These are phyloP conservation scores for Ampelomyces quisqualis DNA, from an alignment of 2,329 filamentous ascomycete species.

Conservation along the genomic window DNA sequence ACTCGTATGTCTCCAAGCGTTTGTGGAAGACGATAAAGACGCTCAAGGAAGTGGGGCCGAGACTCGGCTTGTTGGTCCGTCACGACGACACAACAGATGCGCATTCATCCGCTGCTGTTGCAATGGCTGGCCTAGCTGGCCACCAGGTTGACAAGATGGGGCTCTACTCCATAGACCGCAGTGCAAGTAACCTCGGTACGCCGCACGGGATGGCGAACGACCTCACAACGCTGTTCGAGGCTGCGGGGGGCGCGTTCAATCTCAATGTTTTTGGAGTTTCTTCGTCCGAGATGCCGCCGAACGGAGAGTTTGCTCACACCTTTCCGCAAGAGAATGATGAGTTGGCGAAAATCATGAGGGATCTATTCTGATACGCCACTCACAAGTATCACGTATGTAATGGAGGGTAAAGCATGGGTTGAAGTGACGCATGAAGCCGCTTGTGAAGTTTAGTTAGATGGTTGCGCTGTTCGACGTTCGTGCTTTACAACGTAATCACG, in stretches of 20 bases:
- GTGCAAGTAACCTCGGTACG: constrained; percentile 45
- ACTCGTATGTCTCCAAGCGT: constrained; percentile 70
- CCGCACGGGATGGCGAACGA: constrained; percentile 65
- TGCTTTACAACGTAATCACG: no score
- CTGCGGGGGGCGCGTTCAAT: constrained; percentile 55
- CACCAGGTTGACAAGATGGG: constrained; percentile 61
- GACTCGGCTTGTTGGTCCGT: constrained; percentile 60
- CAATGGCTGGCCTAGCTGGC: constrained; percentile 65
- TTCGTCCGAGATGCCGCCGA: constrained; percentile 35
- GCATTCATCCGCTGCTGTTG: constrained; percentile 63
- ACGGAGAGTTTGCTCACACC: constrained; percentile 47
- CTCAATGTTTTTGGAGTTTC: constrained; percentile 26
- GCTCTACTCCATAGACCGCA: constrained; percentile 47
- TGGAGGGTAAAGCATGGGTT: no score
- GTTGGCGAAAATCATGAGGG: constrained; percentile 59
- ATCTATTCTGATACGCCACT: constrained; percentile 63
- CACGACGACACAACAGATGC: constrained; percentile 53
- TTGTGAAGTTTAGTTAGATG: neutral
- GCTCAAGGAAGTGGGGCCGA: constrained; percentile 70
- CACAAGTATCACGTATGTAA: constrained; percentile 14
- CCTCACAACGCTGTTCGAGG: constrained; percentile 63
- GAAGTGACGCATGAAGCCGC: no score
- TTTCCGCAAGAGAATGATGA: constrained; percentile 62
- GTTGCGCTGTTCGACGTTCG: neutral
- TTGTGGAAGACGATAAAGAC: constrained; percentile 72